Evolutionary conservation across 2,329 filamentous ascomycete genomes (phyloP).

Genomic region (Xylariaceae sp.): DNA sequence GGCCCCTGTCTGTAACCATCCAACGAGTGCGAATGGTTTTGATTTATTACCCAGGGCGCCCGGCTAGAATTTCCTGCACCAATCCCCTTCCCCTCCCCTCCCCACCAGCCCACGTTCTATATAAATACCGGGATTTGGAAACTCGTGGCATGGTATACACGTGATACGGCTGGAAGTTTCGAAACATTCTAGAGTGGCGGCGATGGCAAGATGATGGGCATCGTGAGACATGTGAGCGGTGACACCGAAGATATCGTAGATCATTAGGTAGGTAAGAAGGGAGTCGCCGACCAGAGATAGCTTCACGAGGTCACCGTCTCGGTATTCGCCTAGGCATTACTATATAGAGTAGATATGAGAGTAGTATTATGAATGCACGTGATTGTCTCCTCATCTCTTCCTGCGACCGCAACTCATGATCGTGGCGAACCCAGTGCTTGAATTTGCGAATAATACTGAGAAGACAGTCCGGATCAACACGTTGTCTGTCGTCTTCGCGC

Average conservation of each 20-base stretch:
- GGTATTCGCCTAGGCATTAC: background rate
- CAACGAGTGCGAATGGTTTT: constrained; percentile 1
- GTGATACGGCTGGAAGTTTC: constrained; percentile 7
- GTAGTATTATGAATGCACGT: background rate
- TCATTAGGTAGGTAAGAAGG: no score
- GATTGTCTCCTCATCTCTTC: background rate
- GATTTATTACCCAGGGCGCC: constrained; percentile 2
- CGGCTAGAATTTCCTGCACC: background rate
- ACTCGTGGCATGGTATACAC: constrained; percentile 15
- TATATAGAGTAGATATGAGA: background rate
- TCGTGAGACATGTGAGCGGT: constrained; percentile 9
- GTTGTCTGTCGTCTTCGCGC: constrained; percentile 3
- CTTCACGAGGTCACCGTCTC: constrained; percentile 8
- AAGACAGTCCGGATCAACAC: background rate
- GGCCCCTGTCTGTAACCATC: constrained; percentile 6
- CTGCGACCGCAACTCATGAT: background rate
- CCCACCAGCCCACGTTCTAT: background rate
- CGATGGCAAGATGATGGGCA: background rate
- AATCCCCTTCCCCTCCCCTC: background rate
- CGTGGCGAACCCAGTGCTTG: background rate
- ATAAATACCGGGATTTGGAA: background rate
- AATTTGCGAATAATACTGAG: constrained; percentile 4
- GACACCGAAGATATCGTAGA: background rate
- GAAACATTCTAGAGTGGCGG: constrained; percentile 1
- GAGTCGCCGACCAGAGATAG: background rate